Evolutionary conservation across 1,284 basidiomycete genomes (phyloP), one percentile per base, ranked within the genome.

Genomic region (Termitomyces sp.): DNA sequence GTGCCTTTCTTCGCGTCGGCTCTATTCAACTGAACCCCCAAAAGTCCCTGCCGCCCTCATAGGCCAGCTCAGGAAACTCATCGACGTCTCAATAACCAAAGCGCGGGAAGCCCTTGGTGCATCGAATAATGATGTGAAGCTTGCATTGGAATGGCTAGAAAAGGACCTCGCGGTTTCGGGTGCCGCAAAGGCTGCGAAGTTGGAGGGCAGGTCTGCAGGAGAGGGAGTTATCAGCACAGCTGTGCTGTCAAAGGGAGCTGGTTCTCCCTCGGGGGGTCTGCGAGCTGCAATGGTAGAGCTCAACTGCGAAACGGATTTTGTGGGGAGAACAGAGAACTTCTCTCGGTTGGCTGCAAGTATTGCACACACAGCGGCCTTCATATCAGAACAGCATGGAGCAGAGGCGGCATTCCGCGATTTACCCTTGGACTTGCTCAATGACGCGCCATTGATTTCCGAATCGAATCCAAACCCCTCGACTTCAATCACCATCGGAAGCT

Each of bases 281-380:
- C 80, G 90, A 24, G 93, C 89, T 5, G 84, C 87, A 11, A 90
- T 97, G 77, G 77, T 97, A 54, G 95, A 98, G 69, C 77, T 97
- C 56, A 94, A 93, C 64, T 97, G 95, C 76, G 95, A 98, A 74
- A 97, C 95, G 39, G 95, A 98, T 72, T 97, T 97, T 68, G 95
- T 97, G 11, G 92, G 86, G 14, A 76, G 91, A 59, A 96, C 93
- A 65, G 83, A 88, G 54, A 77, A 95, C 8, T 98, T 98, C 64
- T 76, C 80, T 6, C 78, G 79, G 54, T 80, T 96, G 28, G 86
- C 90, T 11, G 76, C 80, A 35, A 86, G 93, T 59, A 86, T 97
- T 59, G 88, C 93, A 3, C 86, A 93, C 62, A 94, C 93, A 1
- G 84, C 89, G 24, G 93, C 94, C 1, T 91, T 87, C 67, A 77